Evolutionary conservation across 305 asterid species (phyloP).

Genomic region (Rubia occidens): DNA sequence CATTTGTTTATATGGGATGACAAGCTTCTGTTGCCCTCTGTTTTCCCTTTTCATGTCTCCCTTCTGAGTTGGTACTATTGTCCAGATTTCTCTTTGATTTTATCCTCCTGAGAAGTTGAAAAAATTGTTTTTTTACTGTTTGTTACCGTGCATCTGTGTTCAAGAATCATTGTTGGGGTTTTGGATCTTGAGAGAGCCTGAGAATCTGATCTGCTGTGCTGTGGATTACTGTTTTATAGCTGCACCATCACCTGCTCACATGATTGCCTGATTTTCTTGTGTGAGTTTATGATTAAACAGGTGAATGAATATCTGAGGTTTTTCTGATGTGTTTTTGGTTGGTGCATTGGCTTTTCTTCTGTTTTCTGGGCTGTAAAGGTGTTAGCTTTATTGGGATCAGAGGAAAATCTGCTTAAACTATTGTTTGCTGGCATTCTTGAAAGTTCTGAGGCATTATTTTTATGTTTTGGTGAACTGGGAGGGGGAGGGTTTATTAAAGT

Average conservation of each 20-base stretch:
- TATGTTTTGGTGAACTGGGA: constrained; percentile 11
- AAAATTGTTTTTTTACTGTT: constrained; percentile 6
- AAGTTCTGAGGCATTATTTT: constrained; percentile 13
- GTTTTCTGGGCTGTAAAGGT: constrained; percentile 12
- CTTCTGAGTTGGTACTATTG: not conserved
- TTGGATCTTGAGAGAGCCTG: constrained; percentile 14
- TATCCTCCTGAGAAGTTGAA: not conserved
- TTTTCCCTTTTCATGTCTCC: constrained; percentile 10
- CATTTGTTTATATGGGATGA: constrained; percentile 11
- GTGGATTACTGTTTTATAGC: not conserved
- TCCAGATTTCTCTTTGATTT: constrained; percentile 9
- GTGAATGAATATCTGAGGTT: not conserved
- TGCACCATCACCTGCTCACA: not conserved
- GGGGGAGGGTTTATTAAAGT: constrained; percentile 8
- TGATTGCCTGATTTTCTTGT: not conserved
- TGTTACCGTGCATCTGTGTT: constrained; percentile 7
- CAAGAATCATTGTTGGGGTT: not conserved
- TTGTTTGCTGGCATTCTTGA: constrained; percentile 10
- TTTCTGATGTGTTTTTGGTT: not conserved
- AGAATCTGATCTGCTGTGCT: constrained; percentile 14
- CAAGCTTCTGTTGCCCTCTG: constrained; percentile 11
- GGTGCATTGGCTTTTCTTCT: not conserved
- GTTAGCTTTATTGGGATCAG: constrained; percentile 26
- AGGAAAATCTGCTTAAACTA: constrained; percentile 21
- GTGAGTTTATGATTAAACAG: constrained; percentile 4